A percentile compares a stretch with the other conserved stretches of the same genome.
These are phyloP conservation scores for Phanerochaete carnosa DNA, from an alignment of 768 basidiomycete genomes.

Conservation along the genomic window DNA sequence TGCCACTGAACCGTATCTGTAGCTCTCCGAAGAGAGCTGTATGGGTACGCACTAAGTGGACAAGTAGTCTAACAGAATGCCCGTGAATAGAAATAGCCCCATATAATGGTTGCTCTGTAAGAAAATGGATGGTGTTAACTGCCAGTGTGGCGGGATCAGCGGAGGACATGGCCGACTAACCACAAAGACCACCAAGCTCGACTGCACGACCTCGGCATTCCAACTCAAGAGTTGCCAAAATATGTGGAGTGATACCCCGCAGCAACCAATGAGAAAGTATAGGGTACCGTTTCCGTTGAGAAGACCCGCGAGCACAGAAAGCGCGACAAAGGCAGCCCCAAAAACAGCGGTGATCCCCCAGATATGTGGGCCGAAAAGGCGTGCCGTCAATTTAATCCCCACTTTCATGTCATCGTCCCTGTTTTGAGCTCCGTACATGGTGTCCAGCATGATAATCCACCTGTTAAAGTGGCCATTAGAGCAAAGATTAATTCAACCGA, in stretches of 20 bases:
- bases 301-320: conserved; percentile 53
- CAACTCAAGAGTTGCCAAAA: background rate
- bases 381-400: conserved; percentile 72
- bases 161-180: too few species aligned
- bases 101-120: too few species aligned
- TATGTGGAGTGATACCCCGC: background rate
- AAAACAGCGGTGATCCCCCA: conserved; percentile 54
- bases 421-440: conserved; percentile 79
- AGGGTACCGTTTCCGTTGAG: conserved; percentile 26
- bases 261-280: background rate
- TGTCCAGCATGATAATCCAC: conserved; percentile 53
- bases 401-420: conserved; percentile 68
- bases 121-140: too few species aligned
- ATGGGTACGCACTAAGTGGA: too few species aligned
- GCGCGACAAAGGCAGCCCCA: conserved; percentile 47
- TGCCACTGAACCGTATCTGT: too few species aligned
- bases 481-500: too few species aligned
- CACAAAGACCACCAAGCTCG: too few species aligned
- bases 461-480: conserved; percentile 13
- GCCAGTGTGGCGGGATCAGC: too few species aligned
- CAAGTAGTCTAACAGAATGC: too few species aligned
- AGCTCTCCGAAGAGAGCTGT: too few species aligned
- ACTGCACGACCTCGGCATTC: too few species aligned
- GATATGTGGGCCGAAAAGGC: conserved; percentile 65
- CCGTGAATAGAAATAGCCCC: too few species aligned